Percentiles rank a stretch among this genome's conserved stretches.
Conservation (phyloP, 257 asterid genomes). For the Gardenia jasminoides region DNA sequence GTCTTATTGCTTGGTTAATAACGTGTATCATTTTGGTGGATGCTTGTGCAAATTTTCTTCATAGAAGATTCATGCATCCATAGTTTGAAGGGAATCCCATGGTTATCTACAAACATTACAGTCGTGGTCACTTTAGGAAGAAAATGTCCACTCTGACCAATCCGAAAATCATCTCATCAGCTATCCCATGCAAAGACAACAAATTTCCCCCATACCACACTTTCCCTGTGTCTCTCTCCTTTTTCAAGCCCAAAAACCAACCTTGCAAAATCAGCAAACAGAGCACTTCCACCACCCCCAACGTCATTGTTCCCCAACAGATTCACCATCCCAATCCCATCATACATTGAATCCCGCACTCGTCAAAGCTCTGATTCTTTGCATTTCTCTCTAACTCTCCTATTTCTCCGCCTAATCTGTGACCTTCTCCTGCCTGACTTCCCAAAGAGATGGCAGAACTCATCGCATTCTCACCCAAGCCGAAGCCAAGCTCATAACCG, state of each 20-base stretch:
- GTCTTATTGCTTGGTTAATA: too few relatives aligned
- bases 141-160: too few relatives aligned
- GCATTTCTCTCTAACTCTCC: constrained; percentile 21
- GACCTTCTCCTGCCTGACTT: constrained; percentile 30
- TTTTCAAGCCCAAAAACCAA: not conserved
- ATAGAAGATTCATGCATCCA: too few relatives aligned
- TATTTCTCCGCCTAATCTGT: constrained; percentile 30
- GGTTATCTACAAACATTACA: too few relatives aligned
- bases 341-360: not conserved
- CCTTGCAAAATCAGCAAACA: not conserved
- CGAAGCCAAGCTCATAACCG: constrained; percentile 26
- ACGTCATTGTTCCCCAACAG: constrained; percentile 14
- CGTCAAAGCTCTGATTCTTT: constrained; percentile 23
- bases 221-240: not conserved
- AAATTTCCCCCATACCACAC: too few relatives aligned
- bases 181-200: too few relatives aligned
- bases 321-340: not conserved
- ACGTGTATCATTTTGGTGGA: too few relatives aligned
- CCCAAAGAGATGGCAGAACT: constrained; percentile 33
- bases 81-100: too few relatives aligned
- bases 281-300: constrained; percentile 1
- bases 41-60: too few relatives aligned
- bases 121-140: too few relatives aligned
- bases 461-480: constrained; percentile 29
- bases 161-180: too few relatives aligned